Percentiles rank a stretch among this genome's conserved stretches.
Conservation (phyloP, 768 basidiomycete genomes). For the Collybiopsis confluens region DNA sequence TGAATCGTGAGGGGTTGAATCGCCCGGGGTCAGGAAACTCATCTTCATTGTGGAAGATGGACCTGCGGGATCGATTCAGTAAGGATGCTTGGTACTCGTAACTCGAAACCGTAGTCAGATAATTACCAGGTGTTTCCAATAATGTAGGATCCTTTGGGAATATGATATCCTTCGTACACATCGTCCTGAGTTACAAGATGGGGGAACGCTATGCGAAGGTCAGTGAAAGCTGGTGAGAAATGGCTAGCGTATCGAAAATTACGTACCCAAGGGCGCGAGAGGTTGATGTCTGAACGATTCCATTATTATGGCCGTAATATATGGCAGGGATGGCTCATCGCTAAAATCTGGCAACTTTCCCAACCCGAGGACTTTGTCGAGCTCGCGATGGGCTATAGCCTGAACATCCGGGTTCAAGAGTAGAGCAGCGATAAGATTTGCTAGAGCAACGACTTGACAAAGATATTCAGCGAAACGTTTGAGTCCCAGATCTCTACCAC, state of each 20-base stretch:
- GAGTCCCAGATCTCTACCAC: background rate
- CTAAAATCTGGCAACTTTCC: constrained; percentile 15
- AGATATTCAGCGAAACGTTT: background rate
- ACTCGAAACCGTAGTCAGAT: too few relatives aligned
- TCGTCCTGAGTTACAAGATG: too few relatives aligned
- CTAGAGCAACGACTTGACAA: background rate
- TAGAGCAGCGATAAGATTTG: background rate
- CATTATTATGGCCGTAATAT: constrained; percentile 23
- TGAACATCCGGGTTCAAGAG: background rate
- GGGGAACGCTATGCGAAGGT: too few relatives aligned
- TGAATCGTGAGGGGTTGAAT: background rate
- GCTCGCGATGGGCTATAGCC: background rate
- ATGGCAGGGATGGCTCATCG: constrained; percentile 18
- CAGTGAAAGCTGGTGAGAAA: background rate
- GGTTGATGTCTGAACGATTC: constrained; percentile 25
- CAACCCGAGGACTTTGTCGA: constrained; percentile 6
- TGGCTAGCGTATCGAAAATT: background rate
- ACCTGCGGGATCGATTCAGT: background rate
- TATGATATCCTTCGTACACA: too few relatives aligned
- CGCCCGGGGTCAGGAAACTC: background rate
- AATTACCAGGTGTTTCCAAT: too few relatives aligned
- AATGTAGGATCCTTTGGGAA: too few relatives aligned
- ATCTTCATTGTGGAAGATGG: background rate
- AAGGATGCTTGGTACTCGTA: too few relatives aligned
- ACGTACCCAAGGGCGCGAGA: constrained; percentile 20